Evolutionary conservation across 768 basidiomycete species (phyloP), one percentile per base, ranked within the genome.

Genomic region (Mycena crocata): DNA sequence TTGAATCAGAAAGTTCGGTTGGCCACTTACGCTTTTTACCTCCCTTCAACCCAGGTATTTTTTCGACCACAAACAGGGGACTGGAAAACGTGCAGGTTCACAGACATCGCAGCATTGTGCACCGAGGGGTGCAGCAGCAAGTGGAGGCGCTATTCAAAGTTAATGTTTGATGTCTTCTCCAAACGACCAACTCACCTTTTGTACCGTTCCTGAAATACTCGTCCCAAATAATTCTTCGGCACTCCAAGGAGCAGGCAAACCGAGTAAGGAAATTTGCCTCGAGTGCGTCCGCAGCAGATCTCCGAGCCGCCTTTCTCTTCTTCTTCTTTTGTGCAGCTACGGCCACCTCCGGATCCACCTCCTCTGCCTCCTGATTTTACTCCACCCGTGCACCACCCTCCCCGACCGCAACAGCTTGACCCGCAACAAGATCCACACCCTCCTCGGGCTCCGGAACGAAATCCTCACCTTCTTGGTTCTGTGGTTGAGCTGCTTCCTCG

Each of bases 361-460:
- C 54, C 23, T 64, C 15, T 8, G 15, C 15, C 39, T 7, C 39
- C 39, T 24, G 45, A 40, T 17, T 40, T 17, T 21, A 21, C n/a
- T 40, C 39, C 39, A 24, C 46, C 26, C 58, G 58, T 7, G 50
- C 31, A 10, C 46, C 48, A 3, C 58, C 58, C 14, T 49, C 58
- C 8, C 17, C 35, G n/a, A 60, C 35, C 8, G 28, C 24, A 31
- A 60, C 35, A 46, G 28, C 35, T 35, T 60, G 35, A 39, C n/a
- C 24, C 1, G 35, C 46, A 39, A 37, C 35, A 0, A n/a, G n/a
- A 24, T 60, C 58, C 9, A 39, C 58, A 2, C 59, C 48, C 24
- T 51, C 51, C 32, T 61, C 49, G 24, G 59, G 42, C 21, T 61
- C 59, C 9, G 37, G 48, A 32, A 50, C 49, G n/a, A n/a, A n/a